Evolutionary conservation across 371 early-diverging fungal species (phyloP), one percentile per base, ranked within the genome.

Genomic region (Lichtheimia ramosa): DNA sequence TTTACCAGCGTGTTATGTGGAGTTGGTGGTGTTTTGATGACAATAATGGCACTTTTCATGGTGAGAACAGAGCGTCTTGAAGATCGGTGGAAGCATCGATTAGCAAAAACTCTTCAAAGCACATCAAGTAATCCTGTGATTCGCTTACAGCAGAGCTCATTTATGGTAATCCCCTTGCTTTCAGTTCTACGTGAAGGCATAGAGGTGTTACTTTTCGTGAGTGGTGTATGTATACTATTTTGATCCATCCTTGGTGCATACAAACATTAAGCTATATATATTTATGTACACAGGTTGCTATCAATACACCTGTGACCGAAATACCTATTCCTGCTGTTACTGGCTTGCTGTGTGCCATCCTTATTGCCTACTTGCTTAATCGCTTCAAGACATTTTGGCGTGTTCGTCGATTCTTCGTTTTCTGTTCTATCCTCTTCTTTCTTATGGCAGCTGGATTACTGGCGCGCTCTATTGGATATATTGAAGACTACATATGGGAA

Each of bases 161-260:
- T 94, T 61, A 83, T 92, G 67, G 54, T 88, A 42, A 69, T 90
- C 18, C 92, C 95, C 2, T 86, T 92, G 54, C 58, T 92, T 48
- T 91, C 94, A 2, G 87, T 94, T 10, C 70, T 91, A 21, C 79
- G 95, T 25, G 94, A 94, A 74, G 92, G 92, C 2, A 73, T 94
- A 12, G 90, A 92, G 65, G 83, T 89, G 10, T 81, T 94, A 2
- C 85, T 94, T 6, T 91, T 93, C 67, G 81, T 92, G 43, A 91
- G 86, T 53, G 95, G 95, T 49, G 91, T 92, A 65, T 72, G 70
- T 86, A 65, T 56, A 79, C 77, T 49, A 27, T 53, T 39, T 40
- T 79, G 82, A 8, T 75, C 85, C 40, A 71, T 84, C 8, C 82
- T 82, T 65, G 82, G 81, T 69, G 21, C 70, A 81, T 5, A 68